These are phyloP conservation scores for Saccharomycopsis schoenii DNA, from an alignment of 805 yeast species.

Conservation along the genomic window DNA sequence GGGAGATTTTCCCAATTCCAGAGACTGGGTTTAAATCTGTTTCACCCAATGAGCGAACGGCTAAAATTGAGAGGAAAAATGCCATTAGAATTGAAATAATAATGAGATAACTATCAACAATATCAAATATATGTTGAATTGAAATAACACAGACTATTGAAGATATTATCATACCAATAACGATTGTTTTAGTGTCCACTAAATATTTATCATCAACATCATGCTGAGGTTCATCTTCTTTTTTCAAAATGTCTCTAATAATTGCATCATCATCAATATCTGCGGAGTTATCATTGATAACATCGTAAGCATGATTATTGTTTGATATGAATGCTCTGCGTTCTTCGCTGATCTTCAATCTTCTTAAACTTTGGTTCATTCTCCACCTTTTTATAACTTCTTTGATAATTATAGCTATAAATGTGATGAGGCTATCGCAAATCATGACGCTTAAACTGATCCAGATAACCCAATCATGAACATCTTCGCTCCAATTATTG, in stretches of 20 bases:
- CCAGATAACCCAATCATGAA: constrained; percentile 98
- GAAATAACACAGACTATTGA: constrained; percentile 58
- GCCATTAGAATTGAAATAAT: constrained; percentile 65
- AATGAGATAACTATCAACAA: constrained; percentile 64
- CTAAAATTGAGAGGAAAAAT: constrained; percentile 68
- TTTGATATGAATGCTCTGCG: background rate
- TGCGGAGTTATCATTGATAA: constrained; percentile 5
- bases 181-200: constrained; percentile 39
- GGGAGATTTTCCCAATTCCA: constrained; percentile 92
- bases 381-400: constrained; percentile 25
- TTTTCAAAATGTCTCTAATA: constrained; percentile 7
- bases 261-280: constrained; percentile 20
- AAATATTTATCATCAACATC: constrained; percentile 36
- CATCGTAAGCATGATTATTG: background rate
- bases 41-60: constrained; percentile 91
- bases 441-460: constrained; percentile 88
- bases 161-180: constrained; percentile 55
- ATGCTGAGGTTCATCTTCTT: constrained; percentile 18
- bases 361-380: background rate
- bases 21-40: constrained; percentile 95
- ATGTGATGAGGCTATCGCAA: constrained; percentile 78
- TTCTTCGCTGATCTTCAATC: background rate
- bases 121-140: constrained; percentile 51
- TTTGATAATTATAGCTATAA: constrained; percentile 47
- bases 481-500: constrained; percentile 89